These are phyloP conservation scores for Hsuehochloa calcarea DNA, from an alignment of 176 grass and related monocot genomes.

Conservation along the genomic window DNA sequence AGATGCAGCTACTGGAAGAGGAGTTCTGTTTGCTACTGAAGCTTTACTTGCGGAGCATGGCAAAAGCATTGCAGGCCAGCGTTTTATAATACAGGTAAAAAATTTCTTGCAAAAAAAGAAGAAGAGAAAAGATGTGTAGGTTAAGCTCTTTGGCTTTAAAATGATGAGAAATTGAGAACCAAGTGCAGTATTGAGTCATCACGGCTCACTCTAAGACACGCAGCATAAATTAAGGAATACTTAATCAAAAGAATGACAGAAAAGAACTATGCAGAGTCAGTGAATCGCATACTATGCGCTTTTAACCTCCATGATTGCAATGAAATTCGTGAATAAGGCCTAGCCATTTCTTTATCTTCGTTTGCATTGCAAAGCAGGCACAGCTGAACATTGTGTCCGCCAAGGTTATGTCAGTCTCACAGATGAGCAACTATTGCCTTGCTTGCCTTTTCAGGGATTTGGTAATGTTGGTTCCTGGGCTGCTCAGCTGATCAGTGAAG, in stretches of 20 bases:
- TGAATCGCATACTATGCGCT: not conserved
- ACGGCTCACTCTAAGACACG: not conserved
- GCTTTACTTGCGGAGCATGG: slow-evolving; percentile 86
- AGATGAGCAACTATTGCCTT: not conserved
- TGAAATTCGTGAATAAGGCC: not conserved
- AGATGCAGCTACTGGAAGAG: slow-evolving; percentile 91
- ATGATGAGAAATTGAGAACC: not conserved
- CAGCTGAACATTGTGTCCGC: not conserved
- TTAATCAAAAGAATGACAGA: not conserved
- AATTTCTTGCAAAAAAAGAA: not conserved
- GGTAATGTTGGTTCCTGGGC: slow-evolving; percentile 96
- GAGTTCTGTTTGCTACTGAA: slow-evolving; percentile 88
- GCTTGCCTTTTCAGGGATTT: slow-evolving; percentile 61
- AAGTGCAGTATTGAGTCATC: not conserved
- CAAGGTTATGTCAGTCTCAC: not conserved
- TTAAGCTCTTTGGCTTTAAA: not conserved
- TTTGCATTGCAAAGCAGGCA: not conserved
- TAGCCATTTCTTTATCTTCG: not conserved
- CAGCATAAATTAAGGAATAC: not conserved
- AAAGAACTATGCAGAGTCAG: not conserved
- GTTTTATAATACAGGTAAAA: slow-evolving; percentile 91
- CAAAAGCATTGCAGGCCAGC: slow-evolving; percentile 73
- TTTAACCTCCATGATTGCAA: not conserved
- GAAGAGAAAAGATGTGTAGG: slow-evolving; percentile 31
- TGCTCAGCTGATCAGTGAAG: slow-evolving; percentile 75